Evolutionary conservation across 116 monocot genomes (phyloP), one percentile per base, ranked within the genome.

Genomic region (Phalaenopsis hybrid): DNA sequence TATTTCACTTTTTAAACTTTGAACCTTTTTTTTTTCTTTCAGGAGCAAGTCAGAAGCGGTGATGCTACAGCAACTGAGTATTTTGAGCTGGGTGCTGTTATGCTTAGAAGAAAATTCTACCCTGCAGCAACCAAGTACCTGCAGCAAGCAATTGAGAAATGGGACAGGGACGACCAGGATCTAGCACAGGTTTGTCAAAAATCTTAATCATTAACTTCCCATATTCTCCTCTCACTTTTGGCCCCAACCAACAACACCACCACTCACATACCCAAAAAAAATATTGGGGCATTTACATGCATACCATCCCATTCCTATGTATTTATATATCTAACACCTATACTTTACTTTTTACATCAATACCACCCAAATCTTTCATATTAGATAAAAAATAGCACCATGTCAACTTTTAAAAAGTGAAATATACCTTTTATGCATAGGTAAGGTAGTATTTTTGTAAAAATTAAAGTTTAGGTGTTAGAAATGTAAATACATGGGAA

Each of bases 11-110:
- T 31, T 31, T 31, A 31, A 31, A 31, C 31, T 31, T 31, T 31
- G 31, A 46, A 46, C 46, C 46, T 52, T 8, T 65, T 12, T 23
- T 72, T 37, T 11, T 31, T 72, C 72, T 78, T 81, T 57, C 81
- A 97, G 96, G 96, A 94, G 83, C 96, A 92, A 90, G 96, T 97
- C 37, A 85, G 96, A 73, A 97, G 96, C 86, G 96, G 96, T 81
- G 96, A 94, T 89, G 94, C 91, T 74, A 57, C 76, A 18, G 94
- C 90, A 7, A 94, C 92, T 1, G 96, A 82, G 76, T 97, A 87
- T 82, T 97, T 97, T 86, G 96, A 97, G 82, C 96, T 97, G 79
- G 94, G 96, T 80, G 94, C 96, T 61, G 94, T 94, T 67, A 97
- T 97, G 96, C 81, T 97, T 48, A 82, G 96, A 80, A 92, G 96